Evolutionary conservation across 1,284 basidiomycete genomes (phyloP), one percentile per base, ranked within the genome.

Genomic region (Cystobasidiaceae sp.): DNA sequence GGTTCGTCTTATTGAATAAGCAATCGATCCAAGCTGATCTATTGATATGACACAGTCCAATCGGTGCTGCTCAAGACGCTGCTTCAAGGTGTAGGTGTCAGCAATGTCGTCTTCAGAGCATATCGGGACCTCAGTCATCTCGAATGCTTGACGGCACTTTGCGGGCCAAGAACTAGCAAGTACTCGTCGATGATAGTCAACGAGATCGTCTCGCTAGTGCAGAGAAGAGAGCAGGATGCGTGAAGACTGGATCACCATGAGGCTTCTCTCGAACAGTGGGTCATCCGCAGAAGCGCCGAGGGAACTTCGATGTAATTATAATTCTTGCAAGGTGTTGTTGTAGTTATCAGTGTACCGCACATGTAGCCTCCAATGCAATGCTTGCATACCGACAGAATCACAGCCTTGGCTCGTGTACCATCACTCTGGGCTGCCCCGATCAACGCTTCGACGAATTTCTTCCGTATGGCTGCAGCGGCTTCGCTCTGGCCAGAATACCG

Each of bases 61-160:
- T 58, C 52, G 7, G 55, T 66, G 4, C 37, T 66, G 19, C 25
- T 66, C 43, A 57, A 58, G 23, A 66, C 63, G 7, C 23, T 66
- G n/a, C 46, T 66, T 3, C 44, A 58, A 39, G 63, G 63, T 13
- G 55, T 66, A 3, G 41, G 52, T 28, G 63, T 59, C 9, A 25
- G 23, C 23, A 49, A 66, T 49, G 63, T 66, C 54, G 34, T 32
- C 3, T 43, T 66, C 11, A 23, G 45, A 23, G 63, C 63, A 33
- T 66, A 58, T 37, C 39, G 55, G 21, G 63, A 66, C 37, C 46
- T 66, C n/a, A 50, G 43, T 15, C 63, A 66, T 32, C 57, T 66
- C 55, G 63, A 66, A 43, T 57, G 54, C 39, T 19, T 66, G 27
- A 66, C 63, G 2, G 63, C 63, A 0, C 34, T 66, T 9, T 41